Percentiles rank a stretch among this genome's conserved stretches.
These are phyloP conservation scores for Agarophyton chilense DNA, from an alignment of 23 red algal genomes.

Conservation along the genomic window DNA sequence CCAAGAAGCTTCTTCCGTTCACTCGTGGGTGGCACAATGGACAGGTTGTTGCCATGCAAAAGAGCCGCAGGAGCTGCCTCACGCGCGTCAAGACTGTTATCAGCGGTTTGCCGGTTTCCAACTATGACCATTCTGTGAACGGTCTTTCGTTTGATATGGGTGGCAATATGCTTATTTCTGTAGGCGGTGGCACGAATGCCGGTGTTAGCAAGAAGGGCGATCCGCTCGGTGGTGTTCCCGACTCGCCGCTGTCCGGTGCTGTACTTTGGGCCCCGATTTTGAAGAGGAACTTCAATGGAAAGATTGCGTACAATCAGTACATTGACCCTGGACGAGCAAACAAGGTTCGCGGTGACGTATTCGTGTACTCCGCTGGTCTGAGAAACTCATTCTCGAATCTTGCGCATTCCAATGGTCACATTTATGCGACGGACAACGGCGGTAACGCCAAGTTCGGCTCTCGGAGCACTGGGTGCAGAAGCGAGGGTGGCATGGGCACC, in stretches of 20 bases:
- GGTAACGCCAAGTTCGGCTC: conserved; percentile 57
- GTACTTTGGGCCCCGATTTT: conserved; percentile 47
- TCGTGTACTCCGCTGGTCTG: conserved; percentile 38
- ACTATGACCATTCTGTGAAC: conserved; percentile 80
- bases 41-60: conserved; percentile 60
- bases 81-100: conserved; percentile 51
- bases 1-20: conserved; percentile 45
- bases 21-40: conserved; percentile 59
- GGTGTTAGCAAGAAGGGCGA: conserved; percentile 56
- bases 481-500: neutral
- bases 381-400: conserved; percentile 58
- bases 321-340: conserved; percentile 34
- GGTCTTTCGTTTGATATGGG: conserved; percentile 51
- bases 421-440: conserved; percentile 77
- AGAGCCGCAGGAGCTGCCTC: conserved; percentile 30
- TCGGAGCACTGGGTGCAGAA: conserved; percentile 30
- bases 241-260: conserved; percentile 70
- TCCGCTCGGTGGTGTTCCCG: conserved; percentile 56
- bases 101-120: conserved; percentile 61
- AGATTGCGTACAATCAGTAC: conserved; percentile 58
- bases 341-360: conserved; percentile 61
- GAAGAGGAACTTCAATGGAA: conserved; percentile 57
- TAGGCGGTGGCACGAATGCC: conserved; percentile 61
- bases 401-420: conserved; percentile 63
- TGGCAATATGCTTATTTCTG: conserved; percentile 54